phyloP scores from a whole-genome alignment of 2,329 filamentous ascomycete species.

The Pseudogymnoascus sp. region DNA sequence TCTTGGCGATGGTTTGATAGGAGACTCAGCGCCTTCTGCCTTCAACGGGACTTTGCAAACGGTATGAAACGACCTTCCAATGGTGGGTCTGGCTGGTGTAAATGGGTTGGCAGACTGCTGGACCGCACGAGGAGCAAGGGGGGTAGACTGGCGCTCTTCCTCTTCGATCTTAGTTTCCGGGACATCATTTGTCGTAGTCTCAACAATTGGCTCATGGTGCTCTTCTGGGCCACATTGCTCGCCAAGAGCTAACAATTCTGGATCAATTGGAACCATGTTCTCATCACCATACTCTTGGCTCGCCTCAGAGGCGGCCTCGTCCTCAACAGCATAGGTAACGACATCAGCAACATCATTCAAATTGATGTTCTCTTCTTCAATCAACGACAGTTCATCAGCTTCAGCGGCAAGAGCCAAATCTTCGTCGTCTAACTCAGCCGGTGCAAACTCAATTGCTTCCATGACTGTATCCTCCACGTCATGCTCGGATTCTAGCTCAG shows the following conservation, averaged over 20 bases:
- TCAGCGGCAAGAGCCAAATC: constrained; percentile 51
- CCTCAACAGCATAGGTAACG: constrained; percentile 4
- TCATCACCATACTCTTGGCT: constrained; percentile 63
- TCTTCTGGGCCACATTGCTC: constrained; percentile 11
- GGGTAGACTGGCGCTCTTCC: constrained; percentile 14
- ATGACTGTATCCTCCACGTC: constrained; percentile 29
- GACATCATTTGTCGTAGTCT: constrained; percentile 21
- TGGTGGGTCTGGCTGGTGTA: constrained; percentile 49
- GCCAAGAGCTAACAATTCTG: constrained; percentile 32
- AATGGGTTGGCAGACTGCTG: constrained; percentile 36
- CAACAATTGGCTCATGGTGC: constrained; percentile 8
- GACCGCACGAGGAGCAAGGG: constrained; percentile 23
- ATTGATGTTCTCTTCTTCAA: constrained; percentile 16
- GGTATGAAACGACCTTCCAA: constrained; percentile 57
- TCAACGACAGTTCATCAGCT: constrained; percentile 52
- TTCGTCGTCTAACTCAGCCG: constrained; percentile 44
- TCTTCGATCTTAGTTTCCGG: background rate
- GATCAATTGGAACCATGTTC: constrained; percentile 48
- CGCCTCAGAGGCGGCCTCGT: constrained; percentile 44
- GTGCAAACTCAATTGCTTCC: constrained; percentile 36
- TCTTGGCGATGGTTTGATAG: constrained; percentile 30
- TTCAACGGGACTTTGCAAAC: constrained; percentile 72
- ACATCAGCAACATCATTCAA: constrained; percentile 8
- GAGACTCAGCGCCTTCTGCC: constrained; percentile 47
- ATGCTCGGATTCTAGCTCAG: constrained; percentile 17